Percentiles rank a stretch among this genome's conserved stretches.
Evolutionary conservation across 2,329 filamentous ascomycete genomes (phyloP).

Genomic region (Scytalidium lignicola): DNA sequence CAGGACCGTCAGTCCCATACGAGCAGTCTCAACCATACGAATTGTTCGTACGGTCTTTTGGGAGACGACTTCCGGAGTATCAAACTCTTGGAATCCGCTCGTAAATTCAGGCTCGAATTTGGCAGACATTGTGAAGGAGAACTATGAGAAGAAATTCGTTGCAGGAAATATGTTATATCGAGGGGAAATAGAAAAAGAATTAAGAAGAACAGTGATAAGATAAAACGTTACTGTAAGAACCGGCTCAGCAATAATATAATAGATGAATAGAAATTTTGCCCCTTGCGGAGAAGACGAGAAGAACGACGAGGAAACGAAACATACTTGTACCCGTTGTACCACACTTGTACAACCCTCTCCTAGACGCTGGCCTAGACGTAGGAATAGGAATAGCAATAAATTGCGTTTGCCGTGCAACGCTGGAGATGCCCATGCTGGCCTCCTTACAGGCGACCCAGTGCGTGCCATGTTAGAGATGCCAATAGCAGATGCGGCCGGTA

Average conservation of each 20-base stretch:
- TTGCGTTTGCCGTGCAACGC: too few relatives aligned
- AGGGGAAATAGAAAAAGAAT: conserved; percentile 2
- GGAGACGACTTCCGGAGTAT: conserved; percentile 8
- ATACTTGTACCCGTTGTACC: conserved; percentile 24
- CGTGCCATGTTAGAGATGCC: too few relatives aligned
- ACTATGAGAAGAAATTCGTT: too few relatives aligned
- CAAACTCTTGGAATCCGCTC: conserved; percentile 17
- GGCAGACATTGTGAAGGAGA: conserved; percentile 9
- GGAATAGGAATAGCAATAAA: conserved; percentile 16
- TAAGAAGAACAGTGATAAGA: neutral
- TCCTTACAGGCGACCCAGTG: neutral
- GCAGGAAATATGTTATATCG: too few relatives aligned
- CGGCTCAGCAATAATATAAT: conserved; percentile 5
- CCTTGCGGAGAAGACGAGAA: neutral
- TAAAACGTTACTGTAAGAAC: conserved; percentile 12
- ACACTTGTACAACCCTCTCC: conserved; percentile 1
- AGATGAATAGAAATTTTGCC: neutral
- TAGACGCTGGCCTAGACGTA: conserved; percentile 17
- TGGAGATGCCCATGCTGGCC: neutral
- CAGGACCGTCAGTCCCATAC: conserved; percentile 43
- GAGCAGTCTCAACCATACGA: conserved; percentile 34
- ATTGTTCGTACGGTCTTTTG: conserved; percentile 3
- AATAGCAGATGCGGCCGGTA: too few relatives aligned
- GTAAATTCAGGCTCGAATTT: conserved; percentile 12
- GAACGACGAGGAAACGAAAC: conserved; percentile 17